A percentile compares a stretch with the other conserved stretches of the same genome.
phyloP scores from a whole-genome alignment of 768 basidiomycete species.

The Mycena rebaudengoi region DNA sequence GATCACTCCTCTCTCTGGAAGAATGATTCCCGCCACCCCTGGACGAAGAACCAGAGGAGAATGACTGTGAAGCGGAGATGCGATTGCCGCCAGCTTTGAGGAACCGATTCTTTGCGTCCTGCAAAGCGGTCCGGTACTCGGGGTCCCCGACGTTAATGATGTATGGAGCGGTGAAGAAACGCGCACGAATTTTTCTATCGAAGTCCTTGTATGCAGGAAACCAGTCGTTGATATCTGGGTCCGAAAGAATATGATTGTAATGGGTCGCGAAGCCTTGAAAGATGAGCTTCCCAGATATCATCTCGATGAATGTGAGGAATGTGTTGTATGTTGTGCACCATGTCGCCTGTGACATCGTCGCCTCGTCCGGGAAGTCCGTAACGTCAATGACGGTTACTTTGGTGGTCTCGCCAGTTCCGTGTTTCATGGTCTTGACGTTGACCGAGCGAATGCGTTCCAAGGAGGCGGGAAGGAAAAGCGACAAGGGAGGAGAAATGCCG shows the following conservation, averaged over 20 bases:
- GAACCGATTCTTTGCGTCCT: background rate
- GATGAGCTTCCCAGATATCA: background rate
- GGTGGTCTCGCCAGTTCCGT: background rate
- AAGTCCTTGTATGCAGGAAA: background rate
- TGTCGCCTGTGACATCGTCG: background rate
- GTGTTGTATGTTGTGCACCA: background rate
- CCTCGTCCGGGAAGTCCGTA: background rate
- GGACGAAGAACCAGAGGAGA: no score
- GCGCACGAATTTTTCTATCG: background rate
- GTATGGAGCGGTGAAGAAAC: background rate
- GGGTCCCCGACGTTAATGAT: background rate
- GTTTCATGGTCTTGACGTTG: background rate
- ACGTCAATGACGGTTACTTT: background rate
- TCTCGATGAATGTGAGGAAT: background rate
- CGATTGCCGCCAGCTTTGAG: no score
- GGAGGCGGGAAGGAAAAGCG: background rate
- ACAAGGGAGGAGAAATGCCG: background rate
- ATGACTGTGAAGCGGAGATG: no score
- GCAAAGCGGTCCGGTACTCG: background rate
- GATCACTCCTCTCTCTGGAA: no score
- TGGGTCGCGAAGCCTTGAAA: background rate
- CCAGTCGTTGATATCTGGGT: background rate
- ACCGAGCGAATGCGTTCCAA: background rate
- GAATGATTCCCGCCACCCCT: no score
- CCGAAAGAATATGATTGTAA: background rate